These are phyloP conservation scores for Begonia fuchsioides DNA, from an alignment of 306 rosid species.

Conservation along the genomic window DNA sequence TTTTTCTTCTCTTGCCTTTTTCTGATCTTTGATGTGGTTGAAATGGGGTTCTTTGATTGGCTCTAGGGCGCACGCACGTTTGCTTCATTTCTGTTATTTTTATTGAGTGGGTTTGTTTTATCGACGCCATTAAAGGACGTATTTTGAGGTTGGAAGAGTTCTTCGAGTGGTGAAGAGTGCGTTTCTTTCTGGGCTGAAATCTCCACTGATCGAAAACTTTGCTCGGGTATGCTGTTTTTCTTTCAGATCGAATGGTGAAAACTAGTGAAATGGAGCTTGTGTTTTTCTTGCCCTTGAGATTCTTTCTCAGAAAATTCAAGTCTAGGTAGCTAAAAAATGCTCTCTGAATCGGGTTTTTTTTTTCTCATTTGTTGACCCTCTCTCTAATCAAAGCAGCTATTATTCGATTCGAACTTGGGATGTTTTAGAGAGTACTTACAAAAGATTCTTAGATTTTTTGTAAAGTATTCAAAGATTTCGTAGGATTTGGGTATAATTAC, in stretches of 20 bases:
- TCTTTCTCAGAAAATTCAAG: background rate
- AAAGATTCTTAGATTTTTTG: too few species aligned
- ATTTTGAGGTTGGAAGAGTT: constrained; percentile 5
- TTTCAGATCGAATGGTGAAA: constrained; percentile 16
- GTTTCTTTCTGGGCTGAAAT: background rate
- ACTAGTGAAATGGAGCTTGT: constrained; percentile 12
- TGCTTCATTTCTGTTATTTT: constrained; percentile 2
- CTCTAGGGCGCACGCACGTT: constrained; percentile 7
- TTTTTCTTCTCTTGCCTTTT: constrained; percentile 8
- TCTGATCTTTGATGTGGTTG: constrained; percentile 33
- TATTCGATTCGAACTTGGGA: too few species aligned
- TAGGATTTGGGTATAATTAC: constrained; percentile 3
- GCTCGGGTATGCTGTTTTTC: constrained; percentile 20
- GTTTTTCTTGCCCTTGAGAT: constrained; percentile 2
- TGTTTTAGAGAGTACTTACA: too few species aligned
- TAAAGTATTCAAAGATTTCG: too few species aligned
- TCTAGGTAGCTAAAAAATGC: too few species aligned
- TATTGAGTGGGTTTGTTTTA: constrained; percentile 7
- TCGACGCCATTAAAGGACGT: constrained; percentile 11
- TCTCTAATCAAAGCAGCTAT: too few species aligned
- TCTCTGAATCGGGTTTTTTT: too few species aligned
- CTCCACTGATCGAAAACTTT: constrained; percentile 23
- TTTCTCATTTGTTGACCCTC: too few species aligned
- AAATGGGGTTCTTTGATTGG: constrained; percentile 8
- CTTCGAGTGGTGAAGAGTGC: background rate